Evolutionary conservation across 2,329 filamentous ascomycete species (phyloP).

Genomic region (Trichoderma sp.): DNA sequence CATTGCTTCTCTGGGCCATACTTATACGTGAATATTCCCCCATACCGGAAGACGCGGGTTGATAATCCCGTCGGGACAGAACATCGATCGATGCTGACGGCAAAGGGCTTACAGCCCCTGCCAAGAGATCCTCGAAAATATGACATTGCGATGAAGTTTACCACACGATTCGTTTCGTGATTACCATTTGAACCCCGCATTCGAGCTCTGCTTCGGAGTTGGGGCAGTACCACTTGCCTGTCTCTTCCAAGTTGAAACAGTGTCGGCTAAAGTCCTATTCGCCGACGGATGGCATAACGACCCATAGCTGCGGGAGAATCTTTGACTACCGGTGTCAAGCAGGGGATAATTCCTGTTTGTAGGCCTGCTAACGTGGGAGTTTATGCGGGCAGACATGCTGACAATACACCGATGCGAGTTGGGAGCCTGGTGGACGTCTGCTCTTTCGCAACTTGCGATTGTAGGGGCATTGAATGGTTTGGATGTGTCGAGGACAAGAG

Average conservation of each 20-base stretch:
- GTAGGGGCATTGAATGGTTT: neutral
- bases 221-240: neutral
- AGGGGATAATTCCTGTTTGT: neutral
- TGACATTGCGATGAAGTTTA: neutral
- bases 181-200: neutral
- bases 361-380: neutral
- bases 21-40: neutral
- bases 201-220: neutral
- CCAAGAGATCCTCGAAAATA: neutral
- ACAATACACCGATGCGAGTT: neutral
- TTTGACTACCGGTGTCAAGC: neutral
- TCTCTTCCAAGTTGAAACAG: neutral
- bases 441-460: neutral
- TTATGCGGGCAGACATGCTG: neutral
- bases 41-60: neutral
- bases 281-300: conserved; percentile 2
- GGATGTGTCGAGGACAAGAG: neutral
- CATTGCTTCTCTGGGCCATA: neutral
- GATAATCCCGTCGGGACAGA: neutral
- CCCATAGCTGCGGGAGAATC: neutral
- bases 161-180: neutral
- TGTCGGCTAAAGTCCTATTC: conserved; percentile 11
- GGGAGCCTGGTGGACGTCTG: neutral
- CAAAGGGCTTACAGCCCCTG: neutral
- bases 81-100: neutral